Base-by-base conservation (phyloP, 129 eudicot species). In the Chrysanthemum seticuspe region DNA sequence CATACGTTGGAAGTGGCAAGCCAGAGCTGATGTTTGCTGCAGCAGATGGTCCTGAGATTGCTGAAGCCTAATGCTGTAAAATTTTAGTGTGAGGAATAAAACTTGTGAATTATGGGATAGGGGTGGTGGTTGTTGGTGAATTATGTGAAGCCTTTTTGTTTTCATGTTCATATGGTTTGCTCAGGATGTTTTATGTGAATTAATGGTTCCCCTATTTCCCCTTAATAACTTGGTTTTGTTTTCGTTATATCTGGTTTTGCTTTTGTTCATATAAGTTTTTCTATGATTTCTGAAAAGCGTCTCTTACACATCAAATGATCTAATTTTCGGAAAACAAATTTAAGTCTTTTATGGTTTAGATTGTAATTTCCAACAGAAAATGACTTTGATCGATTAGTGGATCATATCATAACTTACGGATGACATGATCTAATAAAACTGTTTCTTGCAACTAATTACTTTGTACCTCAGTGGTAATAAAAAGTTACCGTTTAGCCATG, bases 11-110 rank as follows among this genome's bases (percentile, higher is more conserved):
- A 73, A 68, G 53, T 15, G 72, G 73, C 29, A 75, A 81, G 10
- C 83, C 95, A 6, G 90, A 85, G 72, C 56, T 88, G 34, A 64
- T 76, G 10, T 77, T 88, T 65, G 95, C 95, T 40, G 78, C 91
- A 0, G 86, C 81, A 19, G 95, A 79, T 21, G 19, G 52, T 13
- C 77, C 70, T 21, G 95, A 85, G 60, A 73, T 13, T 11, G 87
- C 72, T 13, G 87, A 88, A 71, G 89, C 96, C 4, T 88, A 70
- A 31, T 74, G 56, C 34, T 51, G 70, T 74, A 27, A 54, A 62
- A 64, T 13, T 52, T 18, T 57, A 31, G 64, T 13, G 44, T 64
- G 78, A 65, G 47, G 78, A 74, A 65, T 74, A 74, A 65, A 55
- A 74, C 13, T 18, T 64, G 59, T 15, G 77, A 61, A 61, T 27